Evolutionary conservation across 2,329 filamentous ascomycete species (phyloP), one percentile per base, ranked within the genome.

Genomic region (Lasiodiplodia sp.): DNA sequence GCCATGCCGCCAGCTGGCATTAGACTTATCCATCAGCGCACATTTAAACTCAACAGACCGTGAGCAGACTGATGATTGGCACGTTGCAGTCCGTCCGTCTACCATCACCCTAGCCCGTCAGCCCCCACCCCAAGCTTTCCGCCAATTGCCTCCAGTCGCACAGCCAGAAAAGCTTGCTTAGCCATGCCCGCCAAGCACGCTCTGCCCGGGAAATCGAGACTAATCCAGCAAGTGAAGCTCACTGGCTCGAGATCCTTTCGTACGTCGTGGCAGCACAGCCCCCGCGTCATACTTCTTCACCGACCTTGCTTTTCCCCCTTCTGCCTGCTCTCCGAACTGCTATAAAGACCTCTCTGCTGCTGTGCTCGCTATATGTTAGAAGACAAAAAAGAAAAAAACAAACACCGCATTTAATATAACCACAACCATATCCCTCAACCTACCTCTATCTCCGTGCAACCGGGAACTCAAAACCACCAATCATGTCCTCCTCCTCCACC

Each of bases 181-280:
- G 60, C 60, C 58, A n/a, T 23, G 2, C 28, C 37, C n/a, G 44
- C 60, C 60, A 64, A 64, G 60, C 28, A 10, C 40, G 18, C 14
- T 18, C 12, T 47, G 18, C 53, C 34, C 37, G 3, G n/a, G 11
- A 18, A 12, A 10, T 10, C 18, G 40, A 47, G 40, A 28, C 28
- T 28, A 28, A 28, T 28, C 28, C 4, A 28, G 28, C 28, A 28
- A 28, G 5, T 28, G 3, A 28, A 28, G 28, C 28, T 28, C 28
- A 28, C 28, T 28, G 28, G 28, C 28, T 28, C 28, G 28, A 28
- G 28, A 6, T 28, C 28, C 28, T 28, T 28, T 28, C 28, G 28
- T 28, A 28, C 28, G 28, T 28, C 28, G 28, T 28, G 28, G 28
- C 28, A 28, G 28, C 28, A 28, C 28, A 28, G 28, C 28, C 28